phyloP scores from a whole-genome alignment of 345 rosid genomes.

The Sisymbrium altissimum region DNA sequence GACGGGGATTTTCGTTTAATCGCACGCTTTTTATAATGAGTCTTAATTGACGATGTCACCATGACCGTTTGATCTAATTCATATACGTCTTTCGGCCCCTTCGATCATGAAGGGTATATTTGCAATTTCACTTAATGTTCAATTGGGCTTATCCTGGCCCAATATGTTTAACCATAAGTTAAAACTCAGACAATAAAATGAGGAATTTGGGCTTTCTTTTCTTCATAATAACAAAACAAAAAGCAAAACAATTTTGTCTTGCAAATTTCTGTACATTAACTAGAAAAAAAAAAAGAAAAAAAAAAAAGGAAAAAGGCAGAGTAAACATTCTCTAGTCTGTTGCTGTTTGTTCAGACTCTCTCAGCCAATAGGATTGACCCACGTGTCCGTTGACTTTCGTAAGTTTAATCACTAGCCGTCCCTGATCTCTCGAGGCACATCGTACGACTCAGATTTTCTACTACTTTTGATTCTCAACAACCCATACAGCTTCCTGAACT shows the following conservation, averaged over 20 bases:
- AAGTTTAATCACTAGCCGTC: constrained; percentile 25
- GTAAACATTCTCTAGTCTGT: no score
- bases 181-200: background rate
- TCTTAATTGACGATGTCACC: constrained; percentile 6
- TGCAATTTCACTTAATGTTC: background rate
- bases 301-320: no score
- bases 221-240: background rate
- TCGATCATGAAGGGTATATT: background rate
- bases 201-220: background rate
- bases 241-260: background rate
- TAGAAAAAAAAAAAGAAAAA: background rate
- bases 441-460: constrained; percentile 48
- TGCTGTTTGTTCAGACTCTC: no score
- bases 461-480: constrained; percentile 54
- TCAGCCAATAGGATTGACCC: background rate
- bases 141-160: constrained; percentile 23
- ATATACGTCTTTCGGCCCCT: background rate
- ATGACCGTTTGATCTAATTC: constrained; percentile 1
- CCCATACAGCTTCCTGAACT: constrained; percentile 67
- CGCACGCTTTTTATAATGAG: background rate
- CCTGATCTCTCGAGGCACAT: constrained; percentile 32
- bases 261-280: constrained; percentile 14
- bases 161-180: background rate
- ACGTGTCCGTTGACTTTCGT: background rate
- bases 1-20: background rate